Conservation (phyloP, 2,329 filamentous ascomycete genomes). For the Seiridium unicorne region DNA sequence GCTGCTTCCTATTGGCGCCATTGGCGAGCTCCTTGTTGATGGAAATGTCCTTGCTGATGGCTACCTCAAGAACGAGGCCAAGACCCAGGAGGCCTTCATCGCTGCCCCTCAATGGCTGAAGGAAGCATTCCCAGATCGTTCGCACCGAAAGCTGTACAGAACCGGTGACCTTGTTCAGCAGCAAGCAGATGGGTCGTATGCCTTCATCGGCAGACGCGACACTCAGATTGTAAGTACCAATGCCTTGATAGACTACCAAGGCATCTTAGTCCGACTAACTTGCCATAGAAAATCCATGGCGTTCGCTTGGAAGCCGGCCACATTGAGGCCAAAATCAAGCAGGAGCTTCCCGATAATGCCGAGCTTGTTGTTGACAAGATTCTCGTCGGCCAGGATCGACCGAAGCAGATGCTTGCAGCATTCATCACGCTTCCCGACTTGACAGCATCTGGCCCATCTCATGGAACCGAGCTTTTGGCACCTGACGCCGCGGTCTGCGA, state of each 20-base stretch:
- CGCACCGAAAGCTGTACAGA: slow-evolving; percentile 7
- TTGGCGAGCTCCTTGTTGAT: slow-evolving; percentile 15
- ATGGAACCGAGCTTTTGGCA: background rate
- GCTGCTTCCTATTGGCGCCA: slow-evolving; percentile 11
- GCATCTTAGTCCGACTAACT: background rate
- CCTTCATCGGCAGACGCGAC: background rate
- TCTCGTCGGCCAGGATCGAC: slow-evolving; percentile 2
- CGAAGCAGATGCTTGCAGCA: slow-evolving; percentile 6
- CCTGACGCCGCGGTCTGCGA: slow-evolving; percentile 1
- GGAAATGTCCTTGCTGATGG: slow-evolving; percentile 17
- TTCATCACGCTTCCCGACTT: slow-evolving; percentile 8
- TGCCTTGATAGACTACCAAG: too few relatives aligned
- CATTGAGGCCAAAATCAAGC: slow-evolving; percentile 8
- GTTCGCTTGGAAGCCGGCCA: slow-evolving; percentile 8
- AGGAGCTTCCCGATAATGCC: slow-evolving; percentile 3
- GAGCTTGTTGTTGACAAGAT: slow-evolving; percentile 8
- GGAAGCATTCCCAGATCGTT: background rate
- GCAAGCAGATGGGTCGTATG: background rate
- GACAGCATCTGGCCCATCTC: background rate
- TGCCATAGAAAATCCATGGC: background rate
- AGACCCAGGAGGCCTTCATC: slow-evolving; percentile 20
- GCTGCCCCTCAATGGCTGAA: slow-evolving; percentile 10
- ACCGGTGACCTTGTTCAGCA: slow-evolving; percentile 8
- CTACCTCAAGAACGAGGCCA: slow-evolving; percentile 27
- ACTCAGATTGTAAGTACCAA: slow-evolving; percentile 14